Evolutionary conservation across 805 yeast genomes (phyloP).

Genomic region (Cyberlindnera meyerae): DNA sequence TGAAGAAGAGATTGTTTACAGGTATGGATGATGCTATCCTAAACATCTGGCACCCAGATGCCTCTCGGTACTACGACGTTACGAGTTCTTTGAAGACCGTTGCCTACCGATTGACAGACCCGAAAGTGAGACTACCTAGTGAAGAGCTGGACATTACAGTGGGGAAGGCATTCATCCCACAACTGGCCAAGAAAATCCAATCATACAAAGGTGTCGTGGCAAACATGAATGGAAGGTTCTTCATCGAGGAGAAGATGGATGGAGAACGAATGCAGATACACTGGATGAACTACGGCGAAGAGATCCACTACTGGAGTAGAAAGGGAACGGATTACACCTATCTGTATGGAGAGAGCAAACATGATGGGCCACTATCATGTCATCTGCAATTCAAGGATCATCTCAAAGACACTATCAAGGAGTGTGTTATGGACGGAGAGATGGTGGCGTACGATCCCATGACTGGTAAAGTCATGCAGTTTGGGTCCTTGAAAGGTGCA

Average conservation of each 20-base stretch:
- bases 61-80: constrained; percentile 55
- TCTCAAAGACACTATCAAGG: constrained; percentile 27
- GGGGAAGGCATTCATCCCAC: constrained; percentile 61
- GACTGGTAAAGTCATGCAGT: constrained; percentile 57
- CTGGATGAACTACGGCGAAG: constrained; percentile 39
- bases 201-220: constrained; percentile 48
- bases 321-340: constrained; percentile 69
- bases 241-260: constrained; percentile 87
- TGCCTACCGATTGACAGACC: constrained; percentile 53
- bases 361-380: constrained; percentile 51
- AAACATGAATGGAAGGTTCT: constrained; percentile 44
- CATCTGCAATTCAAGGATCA: constrained; percentile 35
- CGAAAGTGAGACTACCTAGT: constrained; percentile 37
- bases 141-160: constrained; percentile 32
- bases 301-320: constrained; percentile 43
- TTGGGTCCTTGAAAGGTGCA: constrained; percentile 71
- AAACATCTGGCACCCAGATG: constrained; percentile 74
- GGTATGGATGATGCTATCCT: constrained; percentile 57
- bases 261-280: constrained; percentile 89
- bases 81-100: constrained; percentile 60
- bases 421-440: constrained; percentile 73
- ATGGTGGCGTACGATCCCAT: constrained; percentile 82
- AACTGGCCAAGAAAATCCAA: constrained; percentile 55
- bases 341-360: constrained; percentile 54
- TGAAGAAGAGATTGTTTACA: constrained; percentile 50